These are phyloP conservation scores for Cyberlindnera xishuangbannaensis DNA, from an alignment of 805 yeast genomes.

Conservation along the genomic window DNA sequence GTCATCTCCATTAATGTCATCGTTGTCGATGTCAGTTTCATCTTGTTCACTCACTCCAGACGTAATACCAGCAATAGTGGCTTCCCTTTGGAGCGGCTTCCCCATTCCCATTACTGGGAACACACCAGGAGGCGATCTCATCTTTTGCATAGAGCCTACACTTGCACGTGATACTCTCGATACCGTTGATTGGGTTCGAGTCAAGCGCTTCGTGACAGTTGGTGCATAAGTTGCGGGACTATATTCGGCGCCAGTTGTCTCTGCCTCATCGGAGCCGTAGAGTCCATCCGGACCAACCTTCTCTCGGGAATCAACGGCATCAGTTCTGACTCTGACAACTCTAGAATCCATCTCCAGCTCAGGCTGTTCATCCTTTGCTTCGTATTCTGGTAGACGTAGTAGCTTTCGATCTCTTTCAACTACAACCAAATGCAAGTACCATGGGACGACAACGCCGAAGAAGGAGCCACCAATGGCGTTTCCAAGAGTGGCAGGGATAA, in stretches of 20 bases:
- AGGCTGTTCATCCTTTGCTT: slow-evolving; percentile 76
- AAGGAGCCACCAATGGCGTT: slow-evolving; percentile 74
- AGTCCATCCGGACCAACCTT: slow-evolving; percentile 5
- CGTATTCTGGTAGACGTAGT: slow-evolving; percentile 61
- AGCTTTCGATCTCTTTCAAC: slow-evolving; percentile 64
- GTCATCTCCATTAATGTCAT: too few relatives aligned
- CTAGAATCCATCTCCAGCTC: slow-evolving; percentile 72
- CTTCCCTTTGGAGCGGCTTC: slow-evolving; percentile 49
- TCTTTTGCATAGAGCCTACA: too few relatives aligned
- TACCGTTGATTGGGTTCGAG: neutral
- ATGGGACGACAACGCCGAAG: slow-evolving; percentile 61
- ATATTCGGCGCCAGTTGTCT: slow-evolving; percentile 16
- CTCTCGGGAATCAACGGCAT: slow-evolving; percentile 6
- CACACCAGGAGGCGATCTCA: slow-evolving; percentile 66
- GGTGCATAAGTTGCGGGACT: slow-evolving; percentile 5
- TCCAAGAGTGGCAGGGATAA: slow-evolving; percentile 69
- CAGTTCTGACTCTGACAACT: slow-evolving; percentile 48
- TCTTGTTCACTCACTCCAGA: too few relatives aligned
- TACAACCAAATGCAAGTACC: slow-evolving; percentile 64
- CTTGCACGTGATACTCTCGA: neutral
- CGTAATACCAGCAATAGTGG: slow-evolving; percentile 43
- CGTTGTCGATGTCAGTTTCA: too few relatives aligned
- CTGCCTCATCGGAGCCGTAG: slow-evolving; percentile 5
- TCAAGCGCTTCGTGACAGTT: neutral
- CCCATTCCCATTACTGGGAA: slow-evolving; percentile 83